phyloP scores from a whole-genome alignment of 225 moss, liverwort and hornwort genomes.

The Straminergon stramineum region DNA sequence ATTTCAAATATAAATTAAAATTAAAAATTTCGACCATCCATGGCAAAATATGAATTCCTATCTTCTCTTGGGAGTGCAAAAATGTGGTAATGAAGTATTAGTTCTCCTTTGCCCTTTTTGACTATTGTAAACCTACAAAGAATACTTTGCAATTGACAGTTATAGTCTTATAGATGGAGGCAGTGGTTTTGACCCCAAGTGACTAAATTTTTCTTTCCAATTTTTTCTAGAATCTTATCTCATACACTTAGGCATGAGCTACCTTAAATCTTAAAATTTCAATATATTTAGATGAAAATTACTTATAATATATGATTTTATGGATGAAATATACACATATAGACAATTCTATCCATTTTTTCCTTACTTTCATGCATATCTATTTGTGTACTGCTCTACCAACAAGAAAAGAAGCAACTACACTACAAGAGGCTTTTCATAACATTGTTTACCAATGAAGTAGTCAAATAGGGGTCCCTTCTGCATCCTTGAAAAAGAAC shows the following conservation, averaged over 20 bases:
- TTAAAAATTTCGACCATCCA: neutral
- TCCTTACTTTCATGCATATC: accelerated
- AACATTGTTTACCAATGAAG: neutral
- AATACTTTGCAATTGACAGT: neutral
- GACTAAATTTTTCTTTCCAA: neutral
- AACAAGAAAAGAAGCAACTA: neutral
- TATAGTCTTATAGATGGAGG: neutral
- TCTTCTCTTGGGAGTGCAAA: neutral
- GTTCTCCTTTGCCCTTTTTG: neutral
- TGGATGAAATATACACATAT: neutral
- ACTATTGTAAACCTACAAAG: neutral
- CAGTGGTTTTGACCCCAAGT: accelerated
- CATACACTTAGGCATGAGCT: neutral
- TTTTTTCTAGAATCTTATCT: neutral
- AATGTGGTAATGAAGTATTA: neutral
- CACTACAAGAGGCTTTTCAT: neutral
- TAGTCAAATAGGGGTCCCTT: neutral
- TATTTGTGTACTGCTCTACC: neutral
- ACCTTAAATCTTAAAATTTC: neutral
- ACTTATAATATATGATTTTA: neutral
- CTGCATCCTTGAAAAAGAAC: neutral
- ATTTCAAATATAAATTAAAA: neutral
- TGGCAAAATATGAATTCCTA: neutral
- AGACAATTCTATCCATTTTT: neutral
- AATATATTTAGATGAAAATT: neutral